A percentile compares a stretch with the other conserved stretches of the same genome.
Conservation (phyloP, 2,329 filamentous ascomycete species). For the Magnaporthiopsis poae region DNA sequence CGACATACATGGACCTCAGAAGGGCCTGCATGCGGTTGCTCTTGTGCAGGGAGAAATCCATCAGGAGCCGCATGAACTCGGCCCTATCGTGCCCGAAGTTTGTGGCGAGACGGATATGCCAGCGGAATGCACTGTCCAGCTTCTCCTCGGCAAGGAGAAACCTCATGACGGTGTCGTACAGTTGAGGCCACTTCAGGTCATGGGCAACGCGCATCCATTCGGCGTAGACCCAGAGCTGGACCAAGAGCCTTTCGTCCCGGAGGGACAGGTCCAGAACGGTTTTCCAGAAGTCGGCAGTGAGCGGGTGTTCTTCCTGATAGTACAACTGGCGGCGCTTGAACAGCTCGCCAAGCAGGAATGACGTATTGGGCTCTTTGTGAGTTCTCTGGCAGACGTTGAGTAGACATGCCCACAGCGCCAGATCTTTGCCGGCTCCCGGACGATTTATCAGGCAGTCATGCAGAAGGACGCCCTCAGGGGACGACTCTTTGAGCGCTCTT, state of each 20-base stretch:
- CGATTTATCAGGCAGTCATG: constrained; percentile 15
- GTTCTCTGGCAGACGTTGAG: constrained; percentile 21
- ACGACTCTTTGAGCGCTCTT: constrained; percentile 18
- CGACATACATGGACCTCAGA: constrained; percentile 36
- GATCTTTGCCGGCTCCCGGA: constrained; percentile 19
- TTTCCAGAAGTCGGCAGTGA: constrained; percentile 21
- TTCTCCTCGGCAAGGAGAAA: constrained; percentile 31
- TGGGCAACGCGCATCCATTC: constrained; percentile 32
- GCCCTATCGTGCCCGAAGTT: constrained; percentile 32
- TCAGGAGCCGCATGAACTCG: constrained; percentile 32
- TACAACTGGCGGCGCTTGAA: constrained; percentile 15
- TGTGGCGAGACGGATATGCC: constrained; percentile 37
- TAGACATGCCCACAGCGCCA: constrained; percentile 23
- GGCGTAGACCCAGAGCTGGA: constrained; percentile 28
- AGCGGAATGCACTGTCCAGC: constrained; percentile 30
- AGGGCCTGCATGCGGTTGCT: constrained; percentile 27
- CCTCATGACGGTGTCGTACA: constrained; percentile 39
- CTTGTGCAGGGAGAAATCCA: constrained; percentile 25
- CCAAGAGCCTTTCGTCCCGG: constrained; percentile 22
- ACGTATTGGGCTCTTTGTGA: constrained; percentile 16
- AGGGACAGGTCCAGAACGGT: constrained; percentile 25
- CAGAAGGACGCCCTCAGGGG: constrained; percentile 7
- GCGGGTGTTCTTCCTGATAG: constrained; percentile 15
- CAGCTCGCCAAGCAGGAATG: constrained; percentile 16
- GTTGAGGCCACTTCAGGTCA: constrained; percentile 35